Percentiles rank a stretch among this genome's conserved stretches.
phyloP scores from a whole-genome alignment of 2,329 filamentous ascomycete species.

The Cyphellophora europaea region DNA sequence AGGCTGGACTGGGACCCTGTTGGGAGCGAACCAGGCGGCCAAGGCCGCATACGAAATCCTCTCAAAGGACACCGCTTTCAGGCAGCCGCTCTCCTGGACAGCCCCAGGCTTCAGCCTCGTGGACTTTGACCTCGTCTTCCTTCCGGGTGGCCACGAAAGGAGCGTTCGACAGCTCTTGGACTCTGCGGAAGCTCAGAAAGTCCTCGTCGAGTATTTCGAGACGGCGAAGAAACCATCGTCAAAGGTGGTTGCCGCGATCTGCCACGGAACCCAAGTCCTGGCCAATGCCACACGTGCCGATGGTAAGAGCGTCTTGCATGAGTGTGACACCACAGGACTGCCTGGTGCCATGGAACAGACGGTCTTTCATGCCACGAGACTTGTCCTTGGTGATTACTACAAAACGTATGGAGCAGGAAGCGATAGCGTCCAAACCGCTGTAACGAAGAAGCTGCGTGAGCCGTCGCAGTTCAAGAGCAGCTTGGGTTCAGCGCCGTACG shows the following conservation, averaged over 20 bases:
- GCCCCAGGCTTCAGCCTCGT: constrained; percentile 34
- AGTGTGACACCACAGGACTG: constrained; percentile 40
- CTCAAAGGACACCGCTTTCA: constrained; percentile 32
- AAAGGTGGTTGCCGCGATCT: constrained; percentile 41
- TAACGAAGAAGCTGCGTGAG: constrained; percentile 34
- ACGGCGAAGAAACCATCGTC: constrained; percentile 32
- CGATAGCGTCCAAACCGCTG: constrained; percentile 39
- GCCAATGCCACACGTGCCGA: constrained; percentile 31
- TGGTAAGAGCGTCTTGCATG: constrained; percentile 38
- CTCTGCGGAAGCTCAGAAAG: constrained; percentile 33
- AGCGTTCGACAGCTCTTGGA: constrained; percentile 43
- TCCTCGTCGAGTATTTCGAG: constrained; percentile 40
- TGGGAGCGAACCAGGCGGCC: constrained; percentile 27
- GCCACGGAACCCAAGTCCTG: constrained; percentile 45
- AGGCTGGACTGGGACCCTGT: constrained; percentile 40
- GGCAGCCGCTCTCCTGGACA: constrained; percentile 37
- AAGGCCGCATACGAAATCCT: constrained; percentile 36
- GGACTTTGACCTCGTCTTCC: constrained; percentile 39
- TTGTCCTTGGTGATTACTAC: constrained; percentile 46
- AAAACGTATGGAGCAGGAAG: constrained; percentile 47
- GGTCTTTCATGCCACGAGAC: constrained; percentile 40
- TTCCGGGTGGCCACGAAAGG: constrained; percentile 47
- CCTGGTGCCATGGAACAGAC: constrained; percentile 40
- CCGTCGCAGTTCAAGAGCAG: constrained; percentile 38
- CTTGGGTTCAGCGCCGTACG: constrained; percentile 31